These are phyloP conservation scores for Camellia oleifera DNA, from an alignment of 179 eudicot genomes.

Conservation along the genomic window DNA sequence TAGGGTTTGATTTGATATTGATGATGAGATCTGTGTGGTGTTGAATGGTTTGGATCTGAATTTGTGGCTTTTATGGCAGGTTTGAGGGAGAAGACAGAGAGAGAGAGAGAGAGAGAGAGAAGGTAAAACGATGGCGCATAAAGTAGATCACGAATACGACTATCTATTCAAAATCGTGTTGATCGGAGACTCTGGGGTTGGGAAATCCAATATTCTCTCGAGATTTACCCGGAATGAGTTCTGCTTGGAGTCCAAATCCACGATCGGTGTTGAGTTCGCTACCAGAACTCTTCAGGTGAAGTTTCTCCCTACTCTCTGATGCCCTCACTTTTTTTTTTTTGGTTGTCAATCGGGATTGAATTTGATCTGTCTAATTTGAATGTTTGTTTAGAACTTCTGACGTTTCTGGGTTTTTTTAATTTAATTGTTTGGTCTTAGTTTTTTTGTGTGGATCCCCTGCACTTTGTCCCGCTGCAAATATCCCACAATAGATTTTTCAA, in stretches of 20 bases:
- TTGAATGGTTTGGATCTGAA: conserved; percentile 29
- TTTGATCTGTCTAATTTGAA: background rate
- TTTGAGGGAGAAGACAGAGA: too few species aligned
- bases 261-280: conserved; percentile 18
- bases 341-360: too few species aligned
- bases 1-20: conserved; percentile 10
- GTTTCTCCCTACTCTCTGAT: background rate
- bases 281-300: conserved; percentile 20
- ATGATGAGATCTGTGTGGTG: conserved; percentile 12
- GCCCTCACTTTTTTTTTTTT: background rate
- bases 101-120: background rate
- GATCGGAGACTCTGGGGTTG: conserved; percentile 22
- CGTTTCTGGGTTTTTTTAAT: background rate
- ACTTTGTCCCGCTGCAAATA: too few species aligned
- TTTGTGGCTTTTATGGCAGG: background rate
- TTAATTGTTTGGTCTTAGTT: too few species aligned
- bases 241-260: conserved; percentile 19
- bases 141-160: conserved; percentile 65
- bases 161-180: conserved; percentile 64
- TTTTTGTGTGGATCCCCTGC: too few species aligned
- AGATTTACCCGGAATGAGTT: conserved; percentile 20
- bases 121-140: conserved; percentile 39
- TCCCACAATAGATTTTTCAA: background rate
- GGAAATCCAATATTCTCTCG: conserved; percentile 17
- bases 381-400: background rate